phyloP scores from a whole-genome alignment of 2,329 filamentous ascomycete species.

The Scleromitrula shiraiana region DNA sequence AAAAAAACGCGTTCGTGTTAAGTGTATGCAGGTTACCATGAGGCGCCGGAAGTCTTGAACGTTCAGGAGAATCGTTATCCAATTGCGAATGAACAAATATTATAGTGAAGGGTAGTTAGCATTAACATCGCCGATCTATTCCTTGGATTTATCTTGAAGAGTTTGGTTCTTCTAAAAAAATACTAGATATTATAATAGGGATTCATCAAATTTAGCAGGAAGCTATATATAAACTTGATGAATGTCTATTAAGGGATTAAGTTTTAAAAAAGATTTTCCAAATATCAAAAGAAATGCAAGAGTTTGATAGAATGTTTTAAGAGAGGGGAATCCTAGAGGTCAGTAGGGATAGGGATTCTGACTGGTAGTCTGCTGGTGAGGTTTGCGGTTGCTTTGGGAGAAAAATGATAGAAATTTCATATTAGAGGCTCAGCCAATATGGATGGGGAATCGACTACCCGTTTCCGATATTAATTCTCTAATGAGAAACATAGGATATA shows the following conservation, averaged over 20 bases:
- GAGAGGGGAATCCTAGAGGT: neutral
- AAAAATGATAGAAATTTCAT: too few species aligned
- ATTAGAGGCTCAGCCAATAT: too few species aligned
- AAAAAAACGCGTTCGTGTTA: neutral
- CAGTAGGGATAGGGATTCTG: too few species aligned
- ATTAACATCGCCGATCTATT: neutral
- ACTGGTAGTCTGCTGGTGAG: too few species aligned
- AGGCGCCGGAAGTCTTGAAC: too few species aligned
- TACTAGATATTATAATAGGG: neutral
- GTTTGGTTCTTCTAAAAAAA: neutral
- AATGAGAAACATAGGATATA: too few species aligned
- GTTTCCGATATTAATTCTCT: too few species aligned
- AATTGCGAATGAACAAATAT: neutral
- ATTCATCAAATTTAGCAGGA: neutral
- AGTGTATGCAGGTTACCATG: neutral
- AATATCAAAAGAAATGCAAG: neutral
- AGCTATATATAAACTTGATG: neutral
- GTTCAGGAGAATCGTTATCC: neutral
- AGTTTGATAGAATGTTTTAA: neutral
- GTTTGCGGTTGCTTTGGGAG: too few species aligned
- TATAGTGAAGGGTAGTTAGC: neutral
- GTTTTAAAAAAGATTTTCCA: too few species aligned
- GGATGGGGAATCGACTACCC: too few species aligned
- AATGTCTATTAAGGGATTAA: too few species aligned
- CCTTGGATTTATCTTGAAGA: neutral